phyloP scores from a whole-genome alignment of 78 protist genomes.

The Dictyostelium firmibasis region DNA sequence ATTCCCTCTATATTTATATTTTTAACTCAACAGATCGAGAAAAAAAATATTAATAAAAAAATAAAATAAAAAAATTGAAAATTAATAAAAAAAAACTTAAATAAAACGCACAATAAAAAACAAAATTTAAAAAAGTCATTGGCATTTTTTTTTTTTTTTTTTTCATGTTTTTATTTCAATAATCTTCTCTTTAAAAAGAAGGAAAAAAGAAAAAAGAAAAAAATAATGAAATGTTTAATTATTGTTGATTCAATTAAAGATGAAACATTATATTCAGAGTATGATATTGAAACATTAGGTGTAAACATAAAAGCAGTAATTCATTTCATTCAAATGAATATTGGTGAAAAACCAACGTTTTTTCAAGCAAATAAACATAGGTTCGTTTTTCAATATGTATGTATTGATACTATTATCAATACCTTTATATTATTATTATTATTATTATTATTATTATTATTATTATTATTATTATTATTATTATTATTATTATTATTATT shows the following conservation, averaged over 20 bases:
- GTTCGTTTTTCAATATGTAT: conserved; percentile 72
- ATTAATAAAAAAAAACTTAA: neutral
- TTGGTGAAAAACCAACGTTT: conserved; percentile 58
- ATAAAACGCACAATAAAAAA: too few species aligned
- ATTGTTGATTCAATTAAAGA: conserved; percentile 17
- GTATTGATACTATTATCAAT: neutral
- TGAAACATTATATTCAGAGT: conserved; percentile 24
- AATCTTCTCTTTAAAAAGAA: neutral
- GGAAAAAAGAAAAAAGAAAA: neutral
- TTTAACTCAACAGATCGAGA: too few species aligned
- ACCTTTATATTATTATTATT: too few species aligned
- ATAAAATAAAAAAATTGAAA: too few species aligned
- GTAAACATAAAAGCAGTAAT: conserved; percentile 9
- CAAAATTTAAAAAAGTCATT: too few species aligned
- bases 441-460: too few species aligned
- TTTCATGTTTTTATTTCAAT: neutral
- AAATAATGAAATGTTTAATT: conserved; percentile 14
- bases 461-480: too few species aligned
- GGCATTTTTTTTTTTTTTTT: neutral
- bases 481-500: too few species aligned
- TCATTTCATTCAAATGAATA: conserved; percentile 20
- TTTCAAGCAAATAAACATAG: conserved; percentile 45
- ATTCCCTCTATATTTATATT: too few species aligned
- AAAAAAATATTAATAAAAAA: too few species aligned
- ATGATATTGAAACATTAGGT: conserved; percentile 1